Evolutionary conservation across 192 early-diverging fungal genomes (phyloP), one percentile per base, ranked within the genome.

Genomic region (Backusella macrospora): DNA sequence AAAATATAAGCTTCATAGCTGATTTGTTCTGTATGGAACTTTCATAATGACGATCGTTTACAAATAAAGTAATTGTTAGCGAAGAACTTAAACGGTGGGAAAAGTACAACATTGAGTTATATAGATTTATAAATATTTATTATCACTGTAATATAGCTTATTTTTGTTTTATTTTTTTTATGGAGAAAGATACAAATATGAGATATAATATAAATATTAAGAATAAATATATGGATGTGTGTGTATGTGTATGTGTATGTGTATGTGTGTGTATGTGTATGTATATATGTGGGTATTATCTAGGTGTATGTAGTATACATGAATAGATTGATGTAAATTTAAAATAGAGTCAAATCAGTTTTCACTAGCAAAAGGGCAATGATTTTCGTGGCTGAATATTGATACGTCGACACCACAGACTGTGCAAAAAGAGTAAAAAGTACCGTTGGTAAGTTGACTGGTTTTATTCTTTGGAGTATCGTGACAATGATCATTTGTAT

Each of bases 371-470:
- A 66, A 66, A 21, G 65, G 65, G 12, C 65, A 66, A 23, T 66
- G 65, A n/a, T 10, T 66, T 66, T 66, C 65, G 9, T 66, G 65
- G 12, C 37, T 42, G 18, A 66, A 66, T 40, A 66, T 66, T 1
- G 65, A 66, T 37, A 66, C 65, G 12, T 66, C 65, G 10, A 66
- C 65, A 21, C 65, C 65, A 66, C 65, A 66, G n/a, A 40, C 37
- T n/a, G 39, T 38, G 23, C 65, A 66, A n/a, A 66, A 66, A 21
- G 65, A 66, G 40, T 42, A 66, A 16, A 38, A 18, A 42, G 65
- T 12, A 40, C 40, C 65, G 10, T 59, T 59, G 10, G 26, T 59
- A 21, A 21, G 21, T 59, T 59, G 52, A 10, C 21, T 9, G 13
- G 9, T 14, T 59, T 59, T 59, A 23, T 18, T 59, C 52, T 59